Percentiles rank a stretch among this genome's conserved stretches.
Conservation (phyloP, 1,139 yeast species). For the Geotrichum australiense region DNA sequence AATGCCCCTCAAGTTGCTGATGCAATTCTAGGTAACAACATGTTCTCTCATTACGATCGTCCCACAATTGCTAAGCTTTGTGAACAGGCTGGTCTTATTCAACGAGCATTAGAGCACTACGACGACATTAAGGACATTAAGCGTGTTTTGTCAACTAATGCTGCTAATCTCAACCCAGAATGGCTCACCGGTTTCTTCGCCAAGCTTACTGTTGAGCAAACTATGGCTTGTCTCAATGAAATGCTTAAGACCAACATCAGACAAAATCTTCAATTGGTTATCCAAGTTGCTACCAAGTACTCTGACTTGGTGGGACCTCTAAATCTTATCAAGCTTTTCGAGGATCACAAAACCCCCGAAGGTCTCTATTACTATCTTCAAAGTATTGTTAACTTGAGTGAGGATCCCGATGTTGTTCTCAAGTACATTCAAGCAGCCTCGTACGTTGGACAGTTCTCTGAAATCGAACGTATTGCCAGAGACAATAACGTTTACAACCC, state of each 20-base stretch:
- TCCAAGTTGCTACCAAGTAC: conserved; percentile 94
- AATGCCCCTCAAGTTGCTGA: conserved; percentile 99
- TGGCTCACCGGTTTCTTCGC: conserved; percentile 94
- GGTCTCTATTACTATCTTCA: conserved; percentile 93
- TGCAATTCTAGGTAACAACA: conserved; percentile 91
- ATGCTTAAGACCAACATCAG: conserved; percentile 75
- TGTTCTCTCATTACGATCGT: conserved; percentile 93
- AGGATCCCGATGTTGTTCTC: conserved; percentile 91
- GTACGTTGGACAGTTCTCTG: conserved; percentile 80
- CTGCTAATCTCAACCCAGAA: conserved; percentile 78
- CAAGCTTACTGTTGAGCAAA: conserved; percentile 88
- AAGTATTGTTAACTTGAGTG: conserved; percentile 86
- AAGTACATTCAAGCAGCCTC: conserved; percentile 96
- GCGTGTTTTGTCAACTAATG: conserved; percentile 68
- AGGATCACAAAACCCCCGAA: conserved; percentile 85
- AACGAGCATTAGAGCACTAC: conserved; percentile 92
- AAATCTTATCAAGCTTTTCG: conserved; percentile 80
- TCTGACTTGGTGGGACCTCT: conserved; percentile 88
- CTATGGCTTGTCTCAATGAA: conserved; percentile 80
- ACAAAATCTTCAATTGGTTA: conserved; percentile 85
- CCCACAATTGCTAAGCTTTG: conserved; percentile 87
- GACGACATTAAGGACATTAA: conserved; percentile 93
- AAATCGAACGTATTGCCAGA: conserved; percentile 91
- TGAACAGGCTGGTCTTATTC: conserved; percentile 90
- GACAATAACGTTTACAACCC: conserved; percentile 94